These are phyloP conservation scores for Chaetomiaceae sp. DNA, from an alignment of 2,329 filamentous ascomycete genomes.

Conservation along the genomic window DNA sequence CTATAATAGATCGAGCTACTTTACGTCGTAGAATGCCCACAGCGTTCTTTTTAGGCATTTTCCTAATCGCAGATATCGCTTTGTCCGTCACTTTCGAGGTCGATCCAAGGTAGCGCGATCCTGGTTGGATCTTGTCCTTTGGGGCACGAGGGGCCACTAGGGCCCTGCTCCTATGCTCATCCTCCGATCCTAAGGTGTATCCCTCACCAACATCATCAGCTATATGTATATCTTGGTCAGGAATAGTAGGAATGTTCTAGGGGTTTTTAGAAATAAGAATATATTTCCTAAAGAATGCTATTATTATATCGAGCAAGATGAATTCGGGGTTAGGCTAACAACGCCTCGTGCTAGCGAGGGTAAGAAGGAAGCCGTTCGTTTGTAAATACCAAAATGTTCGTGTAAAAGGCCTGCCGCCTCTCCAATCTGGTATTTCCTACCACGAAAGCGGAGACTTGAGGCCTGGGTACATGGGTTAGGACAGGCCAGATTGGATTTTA, in stretches of 20 bases:
- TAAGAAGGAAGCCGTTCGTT: slow-evolving; percentile 8
- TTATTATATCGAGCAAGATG: slow-evolving; percentile 11
- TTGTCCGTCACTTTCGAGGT: slow-evolving; percentile 1
- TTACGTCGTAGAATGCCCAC: slow-evolving; percentile 3
- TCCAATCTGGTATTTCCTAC: slow-evolving; percentile 11
- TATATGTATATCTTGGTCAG: background rate
- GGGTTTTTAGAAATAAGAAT: slow-evolving; percentile 1
- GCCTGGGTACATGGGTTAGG: background rate
- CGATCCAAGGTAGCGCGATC: slow-evolving; percentile 2
- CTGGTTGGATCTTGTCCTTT: slow-evolving; percentile 6
- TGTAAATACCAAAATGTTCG: slow-evolving; percentile 10
- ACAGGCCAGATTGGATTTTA: slow-evolving; percentile 3
- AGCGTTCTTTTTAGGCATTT: slow-evolving; percentile 2
- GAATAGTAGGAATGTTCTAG: background rate
- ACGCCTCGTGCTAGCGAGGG: slow-evolving; percentile 1
- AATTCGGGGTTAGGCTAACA: slow-evolving; percentile 11
- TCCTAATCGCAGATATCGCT: background rate
- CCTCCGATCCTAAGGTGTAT: background rate
- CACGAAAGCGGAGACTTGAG: background rate
- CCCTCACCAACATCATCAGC: too few species aligned
- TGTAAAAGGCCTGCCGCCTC: slow-evolving; percentile 14
- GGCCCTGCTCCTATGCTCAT: background rate
- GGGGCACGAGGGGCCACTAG: background rate
- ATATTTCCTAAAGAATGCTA: slow-evolving; percentile 11
- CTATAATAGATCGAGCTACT: slow-evolving; percentile 10